These are phyloP conservation scores for Lodderomyces jiufengensis DNA, from an alignment of 1,139 yeast genomes.

Conservation along the genomic window DNA sequence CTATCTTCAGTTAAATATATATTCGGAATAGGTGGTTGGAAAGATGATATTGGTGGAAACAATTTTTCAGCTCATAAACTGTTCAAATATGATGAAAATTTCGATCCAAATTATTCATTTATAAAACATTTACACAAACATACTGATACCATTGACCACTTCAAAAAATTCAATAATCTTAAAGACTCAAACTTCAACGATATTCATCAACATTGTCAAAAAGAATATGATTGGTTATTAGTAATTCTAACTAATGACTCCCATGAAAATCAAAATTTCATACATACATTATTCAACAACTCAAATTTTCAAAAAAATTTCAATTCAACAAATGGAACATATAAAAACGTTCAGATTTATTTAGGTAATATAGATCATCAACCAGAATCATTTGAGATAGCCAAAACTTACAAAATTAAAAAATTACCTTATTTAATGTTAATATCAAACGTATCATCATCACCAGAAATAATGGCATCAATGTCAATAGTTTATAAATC, in stretches of 20 bases:
- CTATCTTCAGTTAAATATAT: conserved; percentile 34
- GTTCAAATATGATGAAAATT: conserved; percentile 21
- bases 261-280: conserved; percentile 22
- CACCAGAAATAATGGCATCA: conserved; percentile 46
- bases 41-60: conserved; percentile 9
- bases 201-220: conserved; percentile 38
- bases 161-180: conserved; percentile 18
- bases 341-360: conserved; percentile 38
- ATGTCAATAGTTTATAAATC: conserved; percentile 51
- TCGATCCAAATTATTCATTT: conserved; percentile 16
- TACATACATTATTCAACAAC: conserved; percentile 25
- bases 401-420: conserved; percentile 36
- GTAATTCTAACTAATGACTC: conserved; percentile 39
- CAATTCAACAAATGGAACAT: conserved; percentile 26
- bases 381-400: conserved; percentile 54
- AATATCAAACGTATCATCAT: conserved; percentile 49
- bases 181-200: conserved; percentile 37
- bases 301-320: conserved; percentile 30
- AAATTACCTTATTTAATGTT: conserved; percentile 45
- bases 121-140: conserved; percentile 8
- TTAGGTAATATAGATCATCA: conserved; percentile 33
- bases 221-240: conserved; percentile 43
- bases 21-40: conserved; percentile 22
- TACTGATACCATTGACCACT: background rate
- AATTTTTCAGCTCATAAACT: conserved; percentile 20